A percentile compares a stretch with the other conserved stretches of the same genome.
Evolutionary conservation across 2,329 filamentous ascomycete genomes (phyloP).

Genomic region (Sclerotinia glacialis): DNA sequence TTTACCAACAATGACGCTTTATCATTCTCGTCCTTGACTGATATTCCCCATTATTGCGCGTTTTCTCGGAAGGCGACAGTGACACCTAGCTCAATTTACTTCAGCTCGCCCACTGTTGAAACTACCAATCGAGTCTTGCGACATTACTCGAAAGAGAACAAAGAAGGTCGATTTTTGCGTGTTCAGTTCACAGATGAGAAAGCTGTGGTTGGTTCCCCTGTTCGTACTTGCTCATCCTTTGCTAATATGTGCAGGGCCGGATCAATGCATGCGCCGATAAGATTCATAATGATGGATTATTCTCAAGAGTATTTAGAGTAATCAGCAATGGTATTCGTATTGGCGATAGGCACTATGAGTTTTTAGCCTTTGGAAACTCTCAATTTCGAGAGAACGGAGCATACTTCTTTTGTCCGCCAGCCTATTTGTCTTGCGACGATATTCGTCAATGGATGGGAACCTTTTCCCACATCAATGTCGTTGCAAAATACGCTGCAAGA

Average conservation of each 20-base stretch:
- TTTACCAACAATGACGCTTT: slow-evolving; percentile 57
- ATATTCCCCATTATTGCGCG: slow-evolving; percentile 69
- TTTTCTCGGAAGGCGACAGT: slow-evolving; percentile 73
- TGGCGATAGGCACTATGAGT: slow-evolving; percentile 78
- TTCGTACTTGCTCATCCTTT: slow-evolving; percentile 16
- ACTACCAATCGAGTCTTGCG: slow-evolving; percentile 85
- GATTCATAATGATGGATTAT: slow-evolving; percentile 63
- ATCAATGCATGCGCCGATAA: slow-evolving; percentile 56
- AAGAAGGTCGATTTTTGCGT: slow-evolving; percentile 77
- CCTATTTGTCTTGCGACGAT: slow-evolving; percentile 64
- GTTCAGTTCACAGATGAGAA: slow-evolving; percentile 88
- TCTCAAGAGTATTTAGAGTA: slow-evolving; percentile 67
- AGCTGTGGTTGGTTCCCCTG: slow-evolving; percentile 31
- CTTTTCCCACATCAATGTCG: slow-evolving; percentile 73
- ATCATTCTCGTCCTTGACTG: slow-evolving; percentile 47
- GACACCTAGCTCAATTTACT: slow-evolving; percentile 80
- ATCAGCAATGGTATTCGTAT: slow-evolving; percentile 77
- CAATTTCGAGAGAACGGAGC: slow-evolving; percentile 89
- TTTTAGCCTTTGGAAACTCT: slow-evolving; percentile 92
- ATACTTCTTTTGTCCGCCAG: slow-evolving; percentile 82
- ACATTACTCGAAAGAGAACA: slow-evolving; percentile 56
- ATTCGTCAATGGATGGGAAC: slow-evolving; percentile 87
- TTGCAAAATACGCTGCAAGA: slow-evolving; percentile 88
- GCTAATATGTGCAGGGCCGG: slow-evolving; percentile 48
- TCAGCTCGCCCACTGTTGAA: slow-evolving; percentile 75